A percentile compares a stretch with the other conserved stretches of the same genome.
phyloP scores from a whole-genome alignment of 805 yeast genomes.

The Metschnikowia peoriensis region DNA sequence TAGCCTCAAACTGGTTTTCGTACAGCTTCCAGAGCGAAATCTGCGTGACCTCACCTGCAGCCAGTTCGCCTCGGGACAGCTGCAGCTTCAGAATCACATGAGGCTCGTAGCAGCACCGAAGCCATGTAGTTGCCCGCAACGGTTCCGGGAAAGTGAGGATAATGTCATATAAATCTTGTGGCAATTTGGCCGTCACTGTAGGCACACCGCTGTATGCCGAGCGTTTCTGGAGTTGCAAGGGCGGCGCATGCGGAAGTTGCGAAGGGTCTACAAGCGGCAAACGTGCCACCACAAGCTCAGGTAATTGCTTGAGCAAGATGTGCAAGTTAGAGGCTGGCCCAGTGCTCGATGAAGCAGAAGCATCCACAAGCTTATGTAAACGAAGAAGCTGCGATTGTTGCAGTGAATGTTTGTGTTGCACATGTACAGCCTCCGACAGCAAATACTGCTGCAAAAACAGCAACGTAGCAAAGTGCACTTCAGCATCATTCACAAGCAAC shows the following conservation, averaged over 20 bases:
- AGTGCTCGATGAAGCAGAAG: slow-evolving; percentile 31
- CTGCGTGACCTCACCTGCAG: slow-evolving; percentile 83
- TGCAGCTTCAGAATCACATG: slow-evolving; percentile 30
- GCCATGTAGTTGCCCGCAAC: slow-evolving; percentile 89
- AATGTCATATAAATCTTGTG: slow-evolving; percentile 53
- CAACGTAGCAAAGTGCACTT: slow-evolving; percentile 66
- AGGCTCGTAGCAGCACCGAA: slow-evolving; percentile 86
- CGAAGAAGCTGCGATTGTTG: slow-evolving; percentile 34
- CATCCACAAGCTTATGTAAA: slow-evolving; percentile 49
- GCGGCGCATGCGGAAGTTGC: slow-evolving; percentile 21
- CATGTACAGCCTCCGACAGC: slow-evolving; percentile 53
- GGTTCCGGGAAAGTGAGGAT: slow-evolving; percentile 77
- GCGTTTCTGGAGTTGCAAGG: slow-evolving; percentile 47
- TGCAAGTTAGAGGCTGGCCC: slow-evolving; percentile 45
- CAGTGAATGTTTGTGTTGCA: slow-evolving; percentile 25
- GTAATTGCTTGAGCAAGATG: slow-evolving; percentile 57
- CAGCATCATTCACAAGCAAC: slow-evolving; percentile 67
- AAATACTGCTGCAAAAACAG: slow-evolving; percentile 82
- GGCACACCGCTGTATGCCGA: slow-evolving; percentile 53
- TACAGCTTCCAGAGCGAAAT: slow-evolving; percentile 94
- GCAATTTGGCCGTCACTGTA: slow-evolving; percentile 57
- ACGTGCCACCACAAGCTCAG: slow-evolving; percentile 48
- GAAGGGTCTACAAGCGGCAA: slow-evolving; percentile 37
- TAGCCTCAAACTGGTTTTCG: slow-evolving; percentile 77
- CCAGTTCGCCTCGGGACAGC: slow-evolving; percentile 17